Evolutionary conservation across 495 filamentous ascomycete genomes (phyloP), one percentile per base, ranked within the genome.

Genomic region (Terfezia boudieri): DNA sequence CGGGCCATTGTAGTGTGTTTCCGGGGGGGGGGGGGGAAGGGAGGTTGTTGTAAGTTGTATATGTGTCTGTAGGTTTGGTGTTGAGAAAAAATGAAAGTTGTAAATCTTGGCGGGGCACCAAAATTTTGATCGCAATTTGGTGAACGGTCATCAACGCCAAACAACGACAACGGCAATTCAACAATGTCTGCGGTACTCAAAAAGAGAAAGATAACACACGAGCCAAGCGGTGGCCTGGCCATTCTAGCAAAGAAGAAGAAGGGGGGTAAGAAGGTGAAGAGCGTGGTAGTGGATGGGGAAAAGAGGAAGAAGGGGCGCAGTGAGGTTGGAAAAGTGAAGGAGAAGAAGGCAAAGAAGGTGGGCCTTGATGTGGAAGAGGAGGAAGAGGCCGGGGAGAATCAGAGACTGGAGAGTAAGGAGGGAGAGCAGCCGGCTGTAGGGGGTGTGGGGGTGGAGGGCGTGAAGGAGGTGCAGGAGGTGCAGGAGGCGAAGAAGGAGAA

Each of bases 1-100:
- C 79, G 83, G 37, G 86, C 88, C 89, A 51, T 51, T 51, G 14
- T 51, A 23, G 4, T 46, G 8, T 46, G 41, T 46, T 14, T 0
- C 0, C 0, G 12, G 41, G 41, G 4, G 14, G 38, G 2, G 10
- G 38, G 10, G 38, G 38, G 10, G 38, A 16, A 46, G 1, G 2
- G 26, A 20, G 17, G 41, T 46, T 20, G 41, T 4, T 46, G 41
- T 20, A 20, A 1, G 6, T 46, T 46, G 41, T 46, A 8, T 46
- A 20, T 4, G 41, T 46, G 14, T 46, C 14, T 14, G 41, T 14
- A 7, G 17, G 8, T 20, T 9, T 8, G 38, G 16, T 14, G 41
- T 46, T 46, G 41, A 46, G 20, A 32, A 46, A 46, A 46, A 46
- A 46, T 46, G 8, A 20, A 46, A 46, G 1, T 46, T 46, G 41